A percentile compares a stretch with the other conserved stretches of the same genome.
Evolutionary conservation across 805 yeast genomes (phyloP).

Genomic region (Lipomyces yamanashiensis): DNA sequence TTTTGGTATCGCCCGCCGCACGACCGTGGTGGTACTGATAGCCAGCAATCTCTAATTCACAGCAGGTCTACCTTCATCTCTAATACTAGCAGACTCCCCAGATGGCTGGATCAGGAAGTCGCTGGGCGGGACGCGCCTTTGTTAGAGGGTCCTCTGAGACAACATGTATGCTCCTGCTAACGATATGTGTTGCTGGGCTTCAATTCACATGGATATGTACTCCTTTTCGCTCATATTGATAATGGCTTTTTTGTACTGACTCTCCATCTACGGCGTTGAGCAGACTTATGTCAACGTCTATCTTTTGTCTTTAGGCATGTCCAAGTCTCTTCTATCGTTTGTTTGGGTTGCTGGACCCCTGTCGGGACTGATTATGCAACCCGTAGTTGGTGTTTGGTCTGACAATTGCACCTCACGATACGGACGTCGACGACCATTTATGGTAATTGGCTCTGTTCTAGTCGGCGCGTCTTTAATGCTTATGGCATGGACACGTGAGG

Average conservation of each 20-base stretch:
- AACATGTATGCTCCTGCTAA: constrained; percentile 52
- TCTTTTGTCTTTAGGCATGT: constrained; percentile 60
- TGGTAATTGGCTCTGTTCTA: constrained; percentile 58
- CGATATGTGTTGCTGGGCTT: constrained; percentile 60
- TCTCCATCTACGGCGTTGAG: constrained; percentile 31
- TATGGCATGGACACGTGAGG: constrained; percentile 53
- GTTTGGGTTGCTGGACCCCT: constrained; percentile 73
- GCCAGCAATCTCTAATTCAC: background rate
- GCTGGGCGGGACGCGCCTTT: constrained; percentile 34
- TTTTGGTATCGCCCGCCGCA: no score
- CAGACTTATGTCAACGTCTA: constrained; percentile 46
- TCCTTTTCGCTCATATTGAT: background rate
- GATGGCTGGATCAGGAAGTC: constrained; percentile 5
- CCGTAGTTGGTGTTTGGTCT: constrained; percentile 62
- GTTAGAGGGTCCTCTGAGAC: constrained; percentile 36
- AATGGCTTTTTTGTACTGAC: constrained; percentile 2
- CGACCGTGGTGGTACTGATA: background rate
- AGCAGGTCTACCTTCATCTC: background rate
- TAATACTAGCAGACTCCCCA: background rate
- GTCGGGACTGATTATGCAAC: constrained; percentile 69
- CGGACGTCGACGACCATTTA: constrained; percentile 65
- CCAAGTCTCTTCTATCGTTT: constrained; percentile 59
- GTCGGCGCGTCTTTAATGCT: constrained; percentile 54
- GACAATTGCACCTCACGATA: constrained; percentile 54
- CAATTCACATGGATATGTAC: constrained; percentile 66